Base-by-base conservation (phyloP, 495 filamentous ascomycete species). In the Delitschia confertaspora region DNA sequence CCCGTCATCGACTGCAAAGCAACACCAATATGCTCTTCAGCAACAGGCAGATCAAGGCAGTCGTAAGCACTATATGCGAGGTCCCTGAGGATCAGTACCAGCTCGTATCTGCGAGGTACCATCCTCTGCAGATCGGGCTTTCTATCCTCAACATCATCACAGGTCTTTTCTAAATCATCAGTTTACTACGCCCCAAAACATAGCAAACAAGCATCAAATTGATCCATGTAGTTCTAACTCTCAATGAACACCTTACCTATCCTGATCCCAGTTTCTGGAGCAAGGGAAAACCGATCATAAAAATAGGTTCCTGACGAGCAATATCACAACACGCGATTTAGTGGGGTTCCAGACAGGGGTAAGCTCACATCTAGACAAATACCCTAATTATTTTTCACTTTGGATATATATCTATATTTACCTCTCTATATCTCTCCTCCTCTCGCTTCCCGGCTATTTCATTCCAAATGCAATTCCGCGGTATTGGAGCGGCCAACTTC, bases 61-160 rank as follows among this genome's bases (percentile, higher is more conserved):
- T 42, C 49, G 49, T 53, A 53, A 53, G 49, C 49, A 42, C 49
- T 53, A 53, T 53, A 35, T 22, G 32, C 34, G 33, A 21, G 47
- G 47, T 34, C 18, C 45, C 24, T 7, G 26, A 13, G 7, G 3
- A 13, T 42, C 1, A n/a, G n/a, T n/a, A n/a, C n/a, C n/a, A n/a
- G n/a, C n/a, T n/a, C n/a, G n/a, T n/a, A n/a, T n/a, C n/a, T n/a
- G n/a, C n/a, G n/a, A n/a, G n/a, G n/a, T n/a, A n/a, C n/a, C n/a
- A n/a, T n/a, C n/a, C n/a, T n/a, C n/a, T n/a, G n/a, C n/a, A n/a
- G n/a, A n/a, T n/a, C n/a, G n/a, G n/a, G n/a, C n/a, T n/a, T n/a
- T n/a, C n/a, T n/a, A n/a, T n/a, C n/a, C n/a, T n/a, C n/a, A n/a
- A n/a, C n/a, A n/a, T n/a, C n/a, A n/a, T n/a, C n/a, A n/a, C n/a